phyloP scores from a whole-genome alignment of 306 rosid genomes.

The Lathyrus sativus region DNA sequence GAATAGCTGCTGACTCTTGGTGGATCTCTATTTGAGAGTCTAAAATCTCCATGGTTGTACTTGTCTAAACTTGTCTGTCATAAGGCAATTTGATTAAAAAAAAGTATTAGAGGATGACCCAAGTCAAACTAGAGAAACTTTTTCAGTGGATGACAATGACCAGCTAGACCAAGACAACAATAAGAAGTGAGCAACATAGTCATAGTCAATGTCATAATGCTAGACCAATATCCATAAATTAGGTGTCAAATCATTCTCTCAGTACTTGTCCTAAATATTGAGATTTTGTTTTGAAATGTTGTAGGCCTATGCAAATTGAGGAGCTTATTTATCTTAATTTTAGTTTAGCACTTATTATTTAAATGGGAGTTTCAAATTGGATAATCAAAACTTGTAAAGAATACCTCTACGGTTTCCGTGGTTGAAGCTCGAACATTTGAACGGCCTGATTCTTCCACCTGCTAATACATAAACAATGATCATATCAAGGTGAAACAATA shows the following conservation, averaged over 20 bases:
- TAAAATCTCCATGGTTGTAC: conserved; percentile 53
- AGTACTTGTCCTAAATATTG: conserved; percentile 13
- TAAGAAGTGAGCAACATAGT: conserved; percentile 28
- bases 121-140: conserved; percentile 22
- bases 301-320: conserved; percentile 10
- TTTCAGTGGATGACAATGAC: conserved; percentile 21
- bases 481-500: conserved; percentile 21
- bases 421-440: conserved; percentile 49
- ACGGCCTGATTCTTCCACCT: conserved; percentile 63
- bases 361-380: conserved; percentile 31
- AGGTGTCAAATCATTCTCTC: conserved; percentile 23
- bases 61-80: conserved; percentile 63
- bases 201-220: conserved; percentile 32
- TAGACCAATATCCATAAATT: conserved; percentile 10
- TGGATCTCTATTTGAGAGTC: conserved; percentile 53
- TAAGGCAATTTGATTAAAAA: conserved; percentile 32
- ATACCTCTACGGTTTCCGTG: conserved; percentile 61
- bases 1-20: conserved; percentile 71
- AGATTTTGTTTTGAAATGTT: conserved; percentile 21
- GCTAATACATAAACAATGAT: conserved; percentile 33
- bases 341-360: conserved; percentile 14
- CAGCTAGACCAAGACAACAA: conserved; percentile 16
- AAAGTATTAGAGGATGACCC: conserved; percentile 31
- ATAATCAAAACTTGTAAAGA: conserved; percentile 31
- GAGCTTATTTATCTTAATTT: conserved; percentile 1